These are phyloP conservation scores for Castanospermum australe DNA, from an alignment of 306 rosid genomes.

Conservation along the genomic window DNA sequence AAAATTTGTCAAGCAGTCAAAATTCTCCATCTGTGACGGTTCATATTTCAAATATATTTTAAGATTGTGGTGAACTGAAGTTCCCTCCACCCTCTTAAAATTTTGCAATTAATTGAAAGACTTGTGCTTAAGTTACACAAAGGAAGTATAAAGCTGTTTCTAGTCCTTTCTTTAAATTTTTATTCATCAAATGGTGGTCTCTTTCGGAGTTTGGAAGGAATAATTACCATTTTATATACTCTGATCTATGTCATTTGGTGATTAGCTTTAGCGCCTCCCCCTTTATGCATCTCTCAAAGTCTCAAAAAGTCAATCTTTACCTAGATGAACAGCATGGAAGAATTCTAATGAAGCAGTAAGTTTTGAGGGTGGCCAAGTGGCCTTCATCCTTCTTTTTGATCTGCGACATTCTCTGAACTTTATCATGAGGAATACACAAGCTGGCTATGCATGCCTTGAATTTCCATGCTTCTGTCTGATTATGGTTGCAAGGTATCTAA, in stretches of 20 bases:
- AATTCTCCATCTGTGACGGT: too few species aligned
- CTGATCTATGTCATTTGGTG: not conserved
- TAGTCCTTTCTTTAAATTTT: not conserved
- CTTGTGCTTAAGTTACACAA: not conserved
- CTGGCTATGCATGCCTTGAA: slow-evolving; percentile 21
- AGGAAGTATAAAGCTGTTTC: not conserved
- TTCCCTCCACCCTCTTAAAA: too few species aligned
- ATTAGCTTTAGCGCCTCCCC: not conserved
- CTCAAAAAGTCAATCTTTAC: not conserved
- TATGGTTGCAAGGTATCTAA: not conserved
- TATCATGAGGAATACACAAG: slow-evolving; percentile 18
- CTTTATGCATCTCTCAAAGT: not conserved
- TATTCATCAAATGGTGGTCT: not conserved
- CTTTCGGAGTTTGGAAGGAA: slow-evolving; percentile 12
- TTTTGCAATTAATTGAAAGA: too few species aligned
- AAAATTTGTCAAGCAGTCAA: too few species aligned
- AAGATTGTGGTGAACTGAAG: too few species aligned
- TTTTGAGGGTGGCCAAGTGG: not conserved
- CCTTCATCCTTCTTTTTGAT: not conserved
- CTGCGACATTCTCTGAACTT: slow-evolving; percentile 2
- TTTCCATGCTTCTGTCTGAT: slow-evolving; percentile 11
- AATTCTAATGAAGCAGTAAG: not conserved
- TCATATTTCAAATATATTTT: too few species aligned
- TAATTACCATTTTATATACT: not conserved
- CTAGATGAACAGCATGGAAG: not conserved